Percentiles rank a stretch among this genome's conserved stretches.
phyloP scores from a whole-genome alignment of 163 green algal genomes.

The Scenedesmus sp. region DNA sequence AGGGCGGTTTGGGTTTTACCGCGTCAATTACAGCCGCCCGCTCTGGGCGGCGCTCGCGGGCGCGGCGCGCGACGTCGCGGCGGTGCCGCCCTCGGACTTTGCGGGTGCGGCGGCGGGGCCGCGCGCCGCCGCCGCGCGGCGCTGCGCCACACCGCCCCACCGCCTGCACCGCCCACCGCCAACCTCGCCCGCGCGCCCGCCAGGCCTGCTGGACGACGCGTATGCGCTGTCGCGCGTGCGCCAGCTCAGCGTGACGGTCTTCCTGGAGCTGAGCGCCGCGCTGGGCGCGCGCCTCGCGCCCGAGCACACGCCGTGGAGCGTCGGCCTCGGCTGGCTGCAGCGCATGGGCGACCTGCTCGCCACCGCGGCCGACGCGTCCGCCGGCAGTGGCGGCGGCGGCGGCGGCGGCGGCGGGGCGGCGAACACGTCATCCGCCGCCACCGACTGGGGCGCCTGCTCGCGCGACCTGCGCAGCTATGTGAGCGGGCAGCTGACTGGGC shows the following conservation, averaged over 20 bases:
- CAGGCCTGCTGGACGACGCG: constrained; percentile 46
- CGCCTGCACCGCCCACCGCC: too few species aligned
- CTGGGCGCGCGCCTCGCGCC: constrained; percentile 14
- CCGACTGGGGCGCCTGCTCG: constrained; percentile 1
- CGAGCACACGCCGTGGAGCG: constrained; percentile 18
- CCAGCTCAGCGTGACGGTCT: constrained; percentile 26
- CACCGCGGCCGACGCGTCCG: background rate
- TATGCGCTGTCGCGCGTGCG: constrained; percentile 38
- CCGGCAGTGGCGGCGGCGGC: too few species aligned
- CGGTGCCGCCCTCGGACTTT: constrained; percentile 32
- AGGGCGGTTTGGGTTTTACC: constrained; percentile 46
- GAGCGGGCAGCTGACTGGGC: constrained; percentile 16
- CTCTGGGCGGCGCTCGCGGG: constrained; percentile 31
- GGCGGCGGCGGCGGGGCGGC: too few species aligned
- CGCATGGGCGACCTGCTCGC: constrained; percentile 38
- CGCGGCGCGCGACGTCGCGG: background rate
- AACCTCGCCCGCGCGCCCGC: too few species aligned
- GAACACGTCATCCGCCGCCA: too few species aligned
- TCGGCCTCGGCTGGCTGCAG: constrained; percentile 33
- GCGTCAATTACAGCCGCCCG: constrained; percentile 45
- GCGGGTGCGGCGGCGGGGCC: too few species aligned
- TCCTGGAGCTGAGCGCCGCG: constrained; percentile 11
- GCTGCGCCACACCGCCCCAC: too few species aligned
- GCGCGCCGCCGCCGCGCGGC: too few species aligned
- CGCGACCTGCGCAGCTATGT: constrained; percentile 3